Evolutionary conservation across 208 protist genomes (phyloP), one percentile per base, ranked within the genome.

Genomic region (Leishmania amazonensis): DNA sequence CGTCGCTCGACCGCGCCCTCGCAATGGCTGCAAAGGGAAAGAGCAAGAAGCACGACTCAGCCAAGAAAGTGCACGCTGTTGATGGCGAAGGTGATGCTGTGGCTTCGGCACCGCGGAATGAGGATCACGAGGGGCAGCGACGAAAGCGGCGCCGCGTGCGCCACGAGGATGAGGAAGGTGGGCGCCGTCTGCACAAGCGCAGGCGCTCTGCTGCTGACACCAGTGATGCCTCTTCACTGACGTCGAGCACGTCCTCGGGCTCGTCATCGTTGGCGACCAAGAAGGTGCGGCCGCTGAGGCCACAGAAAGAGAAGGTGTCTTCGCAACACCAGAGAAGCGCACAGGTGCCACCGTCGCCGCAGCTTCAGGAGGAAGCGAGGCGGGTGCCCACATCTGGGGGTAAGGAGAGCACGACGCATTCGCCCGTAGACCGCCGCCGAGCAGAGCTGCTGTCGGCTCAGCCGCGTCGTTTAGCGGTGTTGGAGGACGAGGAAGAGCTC

Each of bases 1-100:
- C 75, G 13, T 79, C 75, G 11, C 75, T 79, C 42, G 75, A 79
- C 60, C 53, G 75, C 24, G 75, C 75, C 42, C 53, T 79, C 40
- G 58, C 75, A 21, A 38, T 8, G 53, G 31, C 47, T 17, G 7
- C 72, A 45, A 42, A 9, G 51, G 62, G 9, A 76, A 60, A 24
- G 51, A 28, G 2, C 21, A 21, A 35, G 40, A 49, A 51, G 51
- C 24, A 24, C 49, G 28, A 47, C 11, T 47, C 51, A 35, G 5
- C 51, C 9, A 58, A 42, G 51, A 76, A 76, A 47, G n/a, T 17
- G 47, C 3, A 28, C 31, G n/a, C 45, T 28, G 45, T 9, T 74
- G 24, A 54, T 53, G 24, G 17, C 13, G 24, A 74, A 13, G 8
- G 45, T 74, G n/a, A 9, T 54, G 40, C 31, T 3, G 65, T 38